These are phyloP conservation scores for Globisporangium paddicum DNA, from an alignment of 352 stramenopile genomes.

Conservation along the genomic window DNA sequence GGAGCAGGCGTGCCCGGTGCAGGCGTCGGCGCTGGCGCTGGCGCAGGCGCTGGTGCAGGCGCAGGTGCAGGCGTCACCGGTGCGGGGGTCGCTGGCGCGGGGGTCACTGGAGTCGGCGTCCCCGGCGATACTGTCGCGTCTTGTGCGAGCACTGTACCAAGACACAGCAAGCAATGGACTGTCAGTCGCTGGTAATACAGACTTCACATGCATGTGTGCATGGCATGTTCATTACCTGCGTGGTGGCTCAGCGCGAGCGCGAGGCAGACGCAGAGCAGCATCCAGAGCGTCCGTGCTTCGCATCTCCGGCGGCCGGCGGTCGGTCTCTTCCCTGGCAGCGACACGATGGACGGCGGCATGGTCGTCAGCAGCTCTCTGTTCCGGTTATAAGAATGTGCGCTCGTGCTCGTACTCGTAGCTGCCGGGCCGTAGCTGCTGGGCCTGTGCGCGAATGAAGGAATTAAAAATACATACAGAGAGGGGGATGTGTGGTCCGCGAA, in stretches of 20 bases:
- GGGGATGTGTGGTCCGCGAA: too few species aligned
- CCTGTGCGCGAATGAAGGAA: too few species aligned
- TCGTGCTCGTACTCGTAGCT: too few species aligned
- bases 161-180: background rate
- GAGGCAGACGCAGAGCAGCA: constrained; percentile 2
- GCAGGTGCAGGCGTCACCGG: background rate
- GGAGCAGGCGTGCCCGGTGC: background rate
- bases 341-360: background rate
- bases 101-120: background rate
- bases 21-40: background rate
- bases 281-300: background rate
- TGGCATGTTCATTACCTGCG: background rate
- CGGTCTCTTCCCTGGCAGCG: too few species aligned
- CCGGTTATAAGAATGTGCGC: too few species aligned
- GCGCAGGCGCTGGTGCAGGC: background rate
- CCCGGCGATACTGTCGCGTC: background rate
- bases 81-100: background rate
- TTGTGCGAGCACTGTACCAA: constrained; percentile 8
- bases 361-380: too few species aligned
- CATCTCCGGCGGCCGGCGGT: background rate
- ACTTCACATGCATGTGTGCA: background rate
- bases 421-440: too few species aligned
- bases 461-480: too few species aligned
- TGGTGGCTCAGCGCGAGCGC: background rate
- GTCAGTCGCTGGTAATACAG: background rate